Percentiles rank a stretch among this genome's conserved stretches.
Evolutionary conservation across 1,284 basidiomycete genomes (phyloP).

Genomic region (Ceratobasidium sp.): DNA sequence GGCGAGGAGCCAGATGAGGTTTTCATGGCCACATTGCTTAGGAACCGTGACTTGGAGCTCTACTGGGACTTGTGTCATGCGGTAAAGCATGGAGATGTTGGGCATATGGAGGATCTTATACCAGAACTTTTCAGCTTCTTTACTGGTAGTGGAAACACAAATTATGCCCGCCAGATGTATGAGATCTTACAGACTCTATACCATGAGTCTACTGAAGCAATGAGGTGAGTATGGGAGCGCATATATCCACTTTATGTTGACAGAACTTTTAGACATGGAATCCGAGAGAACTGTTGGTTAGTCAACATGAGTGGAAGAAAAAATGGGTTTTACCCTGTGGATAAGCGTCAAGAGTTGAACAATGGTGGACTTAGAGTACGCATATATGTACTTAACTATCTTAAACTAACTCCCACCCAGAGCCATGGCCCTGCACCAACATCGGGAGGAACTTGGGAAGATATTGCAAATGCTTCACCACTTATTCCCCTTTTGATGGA

Average conservation of each 20-base stretch:
- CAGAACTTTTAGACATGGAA: not conserved
- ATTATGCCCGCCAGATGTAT: slow-evolving; percentile 20
- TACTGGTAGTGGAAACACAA: not conserved
- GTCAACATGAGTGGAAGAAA: not conserved
- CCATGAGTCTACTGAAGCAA: not conserved
- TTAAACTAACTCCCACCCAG: not conserved
- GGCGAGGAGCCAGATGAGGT: not conserved
- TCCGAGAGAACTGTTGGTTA: not conserved
- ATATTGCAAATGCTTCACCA: not conserved
- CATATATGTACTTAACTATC: not conserved
- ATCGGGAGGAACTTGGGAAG: not conserved
- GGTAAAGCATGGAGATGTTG: not conserved
- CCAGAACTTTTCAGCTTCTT: not conserved
- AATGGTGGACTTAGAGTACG: slow-evolving; percentile 9
- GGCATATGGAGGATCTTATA: slow-evolving; percentile 8
- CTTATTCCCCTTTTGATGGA: slow-evolving; percentile 1
- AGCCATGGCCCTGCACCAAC: too few relatives aligned
- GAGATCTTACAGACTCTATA: slow-evolving; percentile 1
- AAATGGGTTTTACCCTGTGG: slow-evolving; percentile 6
- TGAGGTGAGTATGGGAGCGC: not conserved
- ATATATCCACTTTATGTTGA: too few relatives aligned
- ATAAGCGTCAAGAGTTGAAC: slow-evolving; percentile 9
- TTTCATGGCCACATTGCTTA: not conserved
- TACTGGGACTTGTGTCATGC: not conserved
- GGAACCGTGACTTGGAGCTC: not conserved